Percentiles rank a stretch among this genome's conserved stretches.
phyloP scores from a whole-genome alignment of 768 basidiomycete genomes.

The Kwoniella dejecticola region DNA sequence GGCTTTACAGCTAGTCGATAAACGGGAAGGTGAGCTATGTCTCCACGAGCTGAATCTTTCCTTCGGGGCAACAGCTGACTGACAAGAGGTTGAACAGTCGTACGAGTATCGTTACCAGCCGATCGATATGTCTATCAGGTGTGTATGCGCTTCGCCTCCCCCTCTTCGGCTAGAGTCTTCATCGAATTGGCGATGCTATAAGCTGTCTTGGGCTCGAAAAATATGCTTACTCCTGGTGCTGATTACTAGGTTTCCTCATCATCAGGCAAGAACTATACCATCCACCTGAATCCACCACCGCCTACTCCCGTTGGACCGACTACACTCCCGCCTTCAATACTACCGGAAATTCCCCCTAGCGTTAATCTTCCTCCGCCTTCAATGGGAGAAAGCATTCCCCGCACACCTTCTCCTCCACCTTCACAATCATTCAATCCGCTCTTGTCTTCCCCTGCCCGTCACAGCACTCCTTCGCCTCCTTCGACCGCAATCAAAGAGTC shows the following conservation, averaged over 20 bases:
- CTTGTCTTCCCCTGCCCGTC: neutral
- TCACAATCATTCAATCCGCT: slow-evolving; percentile 6
- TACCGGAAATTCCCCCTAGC: neutral
- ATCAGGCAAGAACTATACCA: slow-evolving; percentile 40
- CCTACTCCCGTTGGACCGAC: neutral
- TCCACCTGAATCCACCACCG: slow-evolving; percentile 26
- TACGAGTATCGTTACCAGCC: slow-evolving; percentile 26
- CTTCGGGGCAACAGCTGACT: neutral
- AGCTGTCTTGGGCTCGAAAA: too few relatives aligned
- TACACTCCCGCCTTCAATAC: neutral
- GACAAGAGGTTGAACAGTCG: slow-evolving; percentile 26
- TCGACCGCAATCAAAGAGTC: neutral
- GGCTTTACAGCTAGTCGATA: slow-evolving; percentile 44
- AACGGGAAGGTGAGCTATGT: slow-evolving; percentile 39
- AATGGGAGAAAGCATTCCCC: neutral
- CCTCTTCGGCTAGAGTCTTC: too few relatives aligned
- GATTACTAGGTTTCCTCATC: slow-evolving; percentile 46
- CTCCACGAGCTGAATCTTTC: neutral
- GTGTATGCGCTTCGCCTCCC: neutral
- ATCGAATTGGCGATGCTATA: too few relatives aligned
- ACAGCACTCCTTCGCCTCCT: neutral
- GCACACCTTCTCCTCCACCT: slow-evolving; percentile 8
- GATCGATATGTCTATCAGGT: slow-evolving; percentile 41
- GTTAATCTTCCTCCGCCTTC: neutral
- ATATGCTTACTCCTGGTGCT: too few relatives aligned